Evolutionary conservation across 495 filamentous ascomycete genomes (phyloP), one percentile per base, ranked within the genome.

Genomic region (Annulohypoxylon bovei): DNA sequence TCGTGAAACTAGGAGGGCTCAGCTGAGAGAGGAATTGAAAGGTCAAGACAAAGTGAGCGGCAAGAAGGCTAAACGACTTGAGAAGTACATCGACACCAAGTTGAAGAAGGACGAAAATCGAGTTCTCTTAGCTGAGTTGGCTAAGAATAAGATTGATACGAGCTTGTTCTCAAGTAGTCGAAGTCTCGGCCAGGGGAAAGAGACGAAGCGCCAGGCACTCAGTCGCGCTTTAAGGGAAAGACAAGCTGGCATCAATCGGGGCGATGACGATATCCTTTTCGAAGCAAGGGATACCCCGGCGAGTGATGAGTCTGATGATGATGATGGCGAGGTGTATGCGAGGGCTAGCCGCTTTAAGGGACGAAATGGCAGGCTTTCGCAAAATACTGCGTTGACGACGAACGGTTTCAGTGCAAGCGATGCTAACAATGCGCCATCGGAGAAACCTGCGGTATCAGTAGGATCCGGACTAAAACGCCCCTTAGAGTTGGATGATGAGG

Each of bases 11-110:
- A 88, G 87, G 75, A 91, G 88, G 75, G 83, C 79, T 25, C 76
- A 76, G 47, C 62, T 85, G 47, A 83, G 84, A 61, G 81, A 87
- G 58, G 85, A 90, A 69, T 71, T 97, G 47, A 88, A 85, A 63
- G 88, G 89, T n/a, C 86, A 91, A 60, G 79, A 85, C n/a, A 92
- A 92, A 75, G 88, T 97, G 67, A 95, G 91, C 32, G 84, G 88
- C 39, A 97, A 98, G 83, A 99, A 99, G 81, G 87, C 93, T 59
- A 98, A 98, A 81, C 86, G 95, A 39, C 81, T 99, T 33, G 93
- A 98, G 64, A 98, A 98, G 76, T 99, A 99, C 76, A 97, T 99
- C 83, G 95, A 98, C 74, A 95, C 84, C 54, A 99, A 99, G 84
- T 82, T 98, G 6, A 91, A 87, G 75, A 98, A 98, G 77, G 95